phyloP scores from a whole-genome alignment of 2,329 filamentous ascomycete genomes.

The Exserohilum rostratum region DNA sequence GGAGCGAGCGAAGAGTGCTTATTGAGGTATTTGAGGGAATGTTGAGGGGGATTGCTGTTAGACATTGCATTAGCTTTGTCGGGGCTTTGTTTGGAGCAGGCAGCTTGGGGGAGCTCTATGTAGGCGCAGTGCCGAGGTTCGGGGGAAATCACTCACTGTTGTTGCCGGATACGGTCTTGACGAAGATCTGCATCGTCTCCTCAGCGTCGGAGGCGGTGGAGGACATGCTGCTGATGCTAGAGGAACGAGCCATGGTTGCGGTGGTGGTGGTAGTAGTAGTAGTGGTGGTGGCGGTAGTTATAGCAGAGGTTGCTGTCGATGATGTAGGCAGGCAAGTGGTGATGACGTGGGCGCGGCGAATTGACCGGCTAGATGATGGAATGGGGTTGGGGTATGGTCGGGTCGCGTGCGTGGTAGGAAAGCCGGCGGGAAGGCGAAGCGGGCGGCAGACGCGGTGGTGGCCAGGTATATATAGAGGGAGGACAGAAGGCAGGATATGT shows the following conservation, averaged over 20 bases:
- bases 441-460: too few relatives aligned
- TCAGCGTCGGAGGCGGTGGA: constrained; percentile 52
- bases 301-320: not conserved
- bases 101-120: not conserved
- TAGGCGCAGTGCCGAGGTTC: constrained; percentile 10
- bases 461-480: too few relatives aligned
- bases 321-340: constrained; percentile 9
- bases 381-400: not conserved
- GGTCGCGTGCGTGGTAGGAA: not conserved
- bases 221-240: constrained; percentile 52
- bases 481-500: too few relatives aligned
- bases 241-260: constrained; percentile 42
- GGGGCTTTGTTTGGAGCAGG: not conserved
- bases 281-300: constrained; percentile 19
- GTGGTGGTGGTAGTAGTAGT: constrained; percentile 22
- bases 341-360: constrained; percentile 20
- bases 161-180: constrained; percentile 63
- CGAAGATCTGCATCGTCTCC: constrained; percentile 66
- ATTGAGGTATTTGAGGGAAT: constrained; percentile 61
- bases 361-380: constrained; percentile 13
- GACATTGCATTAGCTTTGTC: not conserved
- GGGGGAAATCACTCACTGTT: constrained; percentile 54
- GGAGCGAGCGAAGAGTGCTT: constrained; percentile 61
- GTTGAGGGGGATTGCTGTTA: constrained; percentile 62
- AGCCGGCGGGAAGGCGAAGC: too few relatives aligned